Conservation (phyloP, 352 stramenopile species). For the Elongisporangium anandrum region DNA sequence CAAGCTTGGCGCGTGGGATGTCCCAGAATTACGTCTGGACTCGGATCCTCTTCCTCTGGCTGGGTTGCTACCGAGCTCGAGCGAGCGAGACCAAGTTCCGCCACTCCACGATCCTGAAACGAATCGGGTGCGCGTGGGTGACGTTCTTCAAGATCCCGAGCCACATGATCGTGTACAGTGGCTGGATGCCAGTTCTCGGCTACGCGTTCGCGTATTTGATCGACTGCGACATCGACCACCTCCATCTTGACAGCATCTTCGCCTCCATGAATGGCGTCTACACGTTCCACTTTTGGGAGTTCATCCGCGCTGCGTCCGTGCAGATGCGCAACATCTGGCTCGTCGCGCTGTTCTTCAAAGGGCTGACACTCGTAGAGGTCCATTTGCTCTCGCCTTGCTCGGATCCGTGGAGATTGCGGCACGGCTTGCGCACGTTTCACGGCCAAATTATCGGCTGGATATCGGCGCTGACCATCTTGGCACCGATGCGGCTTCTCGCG, state of each 20-base stretch:
- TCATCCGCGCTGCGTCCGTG: slow-evolving; percentile 21
- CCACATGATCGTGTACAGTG: slow-evolving; percentile 32
- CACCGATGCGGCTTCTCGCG: neutral
- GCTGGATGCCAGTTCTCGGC: slow-evolving; percentile 16
- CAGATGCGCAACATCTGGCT: slow-evolving; percentile 48
- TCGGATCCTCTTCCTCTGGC: slow-evolving; percentile 17
- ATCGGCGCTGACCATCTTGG: neutral
- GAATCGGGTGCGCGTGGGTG: neutral
- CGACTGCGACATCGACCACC: neutral
- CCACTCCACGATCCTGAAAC: neutral
- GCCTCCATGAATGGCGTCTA: neutral
- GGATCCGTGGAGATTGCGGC: neutral
- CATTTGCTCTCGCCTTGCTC: too few species aligned
- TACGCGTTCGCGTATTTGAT: neutral
- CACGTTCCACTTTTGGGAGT: slow-evolving; percentile 4
- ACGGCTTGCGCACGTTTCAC: neutral
- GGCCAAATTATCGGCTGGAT: neutral
- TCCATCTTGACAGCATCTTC: neutral
- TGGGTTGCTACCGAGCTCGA: slow-evolving; percentile 15
- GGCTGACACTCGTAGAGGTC: neutral
- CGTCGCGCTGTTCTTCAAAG: slow-evolving; percentile 28
- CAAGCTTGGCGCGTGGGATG: slow-evolving; percentile 19
- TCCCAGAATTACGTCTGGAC: slow-evolving; percentile 49
- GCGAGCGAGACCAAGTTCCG: slow-evolving; percentile 7
- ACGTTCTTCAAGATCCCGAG: slow-evolving; percentile 24